phyloP scores from a whole-genome alignment of 148 eudicot species.

The Arctostaphylos glauca region DNA sequence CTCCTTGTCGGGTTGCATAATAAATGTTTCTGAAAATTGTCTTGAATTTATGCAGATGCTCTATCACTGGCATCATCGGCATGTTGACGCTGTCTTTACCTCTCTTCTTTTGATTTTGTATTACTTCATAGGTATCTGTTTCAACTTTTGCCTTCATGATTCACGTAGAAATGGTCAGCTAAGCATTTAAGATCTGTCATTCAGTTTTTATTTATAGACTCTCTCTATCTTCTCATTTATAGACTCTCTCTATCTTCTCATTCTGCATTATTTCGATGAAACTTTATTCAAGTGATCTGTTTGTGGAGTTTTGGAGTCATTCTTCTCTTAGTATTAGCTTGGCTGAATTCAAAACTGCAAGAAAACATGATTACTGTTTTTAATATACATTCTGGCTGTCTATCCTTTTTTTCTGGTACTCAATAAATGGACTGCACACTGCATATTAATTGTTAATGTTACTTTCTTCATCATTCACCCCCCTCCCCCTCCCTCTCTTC shows the following conservation, averaged over 20 bases:
- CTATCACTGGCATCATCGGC: conserved; percentile 57
- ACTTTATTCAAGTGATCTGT: neutral
- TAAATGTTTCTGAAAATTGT: neutral
- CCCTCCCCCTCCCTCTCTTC: neutral
- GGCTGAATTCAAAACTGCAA: neutral
- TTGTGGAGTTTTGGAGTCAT: neutral
- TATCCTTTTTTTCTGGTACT: neutral
- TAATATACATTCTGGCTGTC: neutral
- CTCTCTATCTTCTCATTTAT: neutral
- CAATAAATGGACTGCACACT: neutral
- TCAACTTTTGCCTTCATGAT: neutral
- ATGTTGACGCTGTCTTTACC: conserved; percentile 34
- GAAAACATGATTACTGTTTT: neutral
- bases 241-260: neutral
- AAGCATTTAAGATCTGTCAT: neutral
- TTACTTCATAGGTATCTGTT: conserved; percentile 68
- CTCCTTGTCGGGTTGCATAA: conserved; percentile 13
- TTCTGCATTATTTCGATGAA: neutral
- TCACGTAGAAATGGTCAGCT: neutral
- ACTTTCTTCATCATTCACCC: neutral
- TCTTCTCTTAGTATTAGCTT: neutral
- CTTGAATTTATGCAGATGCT: conserved; percentile 53
- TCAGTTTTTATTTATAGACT: neutral
- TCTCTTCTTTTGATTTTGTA: conserved; percentile 60
- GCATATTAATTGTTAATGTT: neutral